A percentile compares a stretch with the other conserved stretches of the same genome.
Evolutionary conservation across 108 stramenopile genomes (phyloP).

Genomic region (Schizochytrium sp.): DNA sequence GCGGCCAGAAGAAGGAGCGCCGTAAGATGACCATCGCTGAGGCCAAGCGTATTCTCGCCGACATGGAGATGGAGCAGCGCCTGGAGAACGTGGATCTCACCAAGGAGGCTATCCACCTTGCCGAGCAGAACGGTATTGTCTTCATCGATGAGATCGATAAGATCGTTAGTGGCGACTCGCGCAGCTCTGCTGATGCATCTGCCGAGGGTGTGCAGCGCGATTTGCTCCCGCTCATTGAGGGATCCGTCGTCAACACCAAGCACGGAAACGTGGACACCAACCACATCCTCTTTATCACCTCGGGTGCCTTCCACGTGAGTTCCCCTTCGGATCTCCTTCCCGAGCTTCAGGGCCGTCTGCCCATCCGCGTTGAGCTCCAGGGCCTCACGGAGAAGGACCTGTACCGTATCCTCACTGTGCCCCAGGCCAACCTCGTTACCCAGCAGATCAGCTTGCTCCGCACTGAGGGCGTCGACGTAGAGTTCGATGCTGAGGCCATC

Average conservation of each 20-base stretch:
- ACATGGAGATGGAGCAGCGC: slow-evolving; percentile 92
- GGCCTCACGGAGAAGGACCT: slow-evolving; percentile 97
- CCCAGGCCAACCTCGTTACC: slow-evolving; percentile 92
- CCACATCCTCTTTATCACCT: slow-evolving; percentile 95
- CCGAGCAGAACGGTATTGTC: slow-evolving; percentile 97
- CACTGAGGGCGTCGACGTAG: slow-evolving; percentile 89
- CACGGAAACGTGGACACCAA: slow-evolving; percentile 98
- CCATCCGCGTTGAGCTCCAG: slow-evolving; percentile 97
- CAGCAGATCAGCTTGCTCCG: slow-evolving; percentile 94
- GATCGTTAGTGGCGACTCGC: slow-evolving; percentile 84
- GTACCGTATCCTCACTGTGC: slow-evolving; percentile 98
- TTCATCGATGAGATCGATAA: slow-evolving; percentile 99
- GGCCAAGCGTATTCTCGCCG: slow-evolving; percentile 88
- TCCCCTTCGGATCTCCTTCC: slow-evolving; percentile 97
- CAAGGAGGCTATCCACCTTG: slow-evolving; percentile 92
- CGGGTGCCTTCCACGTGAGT: slow-evolving; percentile 91
- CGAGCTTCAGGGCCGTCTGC: slow-evolving; percentile 96
- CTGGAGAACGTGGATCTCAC: slow-evolving; percentile 89
- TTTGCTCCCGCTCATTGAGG: slow-evolving; percentile 95
- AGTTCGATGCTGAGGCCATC: slow-evolving; percentile 95
- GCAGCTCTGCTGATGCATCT: slow-evolving; percentile 88
- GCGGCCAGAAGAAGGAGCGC: slow-evolving; percentile 80
- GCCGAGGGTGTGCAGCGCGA: slow-evolving; percentile 99
- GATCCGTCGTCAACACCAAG: slow-evolving; percentile 89
- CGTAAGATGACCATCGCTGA: slow-evolving; percentile 87